These are phyloP conservation scores for Phytophthora podocarpi DNA, from an alignment of 352 stramenopile species.

Conservation along the genomic window DNA sequence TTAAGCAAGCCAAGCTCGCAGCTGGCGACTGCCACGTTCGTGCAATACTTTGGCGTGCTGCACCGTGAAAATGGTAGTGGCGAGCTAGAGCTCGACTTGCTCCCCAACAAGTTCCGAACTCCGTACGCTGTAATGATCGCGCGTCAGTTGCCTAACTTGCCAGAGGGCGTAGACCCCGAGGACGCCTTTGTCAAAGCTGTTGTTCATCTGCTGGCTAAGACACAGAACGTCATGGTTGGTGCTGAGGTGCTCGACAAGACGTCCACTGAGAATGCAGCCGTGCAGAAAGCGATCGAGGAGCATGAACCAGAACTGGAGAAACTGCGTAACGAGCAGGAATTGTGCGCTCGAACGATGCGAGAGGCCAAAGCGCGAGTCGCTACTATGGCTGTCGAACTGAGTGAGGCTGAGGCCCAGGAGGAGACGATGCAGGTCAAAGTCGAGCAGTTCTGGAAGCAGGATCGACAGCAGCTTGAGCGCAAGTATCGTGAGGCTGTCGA, in stretches of 20 bases:
- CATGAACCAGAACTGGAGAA: conserved; percentile 39
- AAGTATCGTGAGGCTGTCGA: conserved; percentile 74
- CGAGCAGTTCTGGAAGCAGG: conserved; percentile 78
- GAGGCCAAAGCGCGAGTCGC: conserved; percentile 32
- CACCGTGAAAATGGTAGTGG: conserved; percentile 38
- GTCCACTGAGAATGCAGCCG: conserved; percentile 39
- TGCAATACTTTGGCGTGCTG: conserved; percentile 66
- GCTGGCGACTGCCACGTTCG: conserved; percentile 72
- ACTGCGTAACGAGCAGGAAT: conserved; percentile 60
- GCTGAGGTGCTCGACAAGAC: conserved; percentile 68
- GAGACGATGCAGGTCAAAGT: conserved; percentile 81
- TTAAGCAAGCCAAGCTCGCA: conserved; percentile 75
- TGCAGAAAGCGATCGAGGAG: conserved; percentile 32
- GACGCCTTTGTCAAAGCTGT: conserved; percentile 78
- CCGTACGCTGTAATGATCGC: conserved; percentile 86
- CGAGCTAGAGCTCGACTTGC: conserved; percentile 69
- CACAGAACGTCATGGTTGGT: conserved; percentile 75
- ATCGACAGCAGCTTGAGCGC: conserved; percentile 53
- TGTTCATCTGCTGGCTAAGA: conserved; percentile 75
- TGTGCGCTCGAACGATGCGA: conserved; percentile 48
- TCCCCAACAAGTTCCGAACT: conserved; percentile 68
- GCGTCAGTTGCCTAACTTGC: conserved; percentile 69
- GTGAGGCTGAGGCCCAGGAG: conserved; percentile 56
- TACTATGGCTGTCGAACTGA: conserved; percentile 44
- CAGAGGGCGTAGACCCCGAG: conserved; percentile 64